Evolutionary conservation across 768 basidiomycete species (phyloP).

Genomic region (Gloeostereum incarnatum): DNA sequence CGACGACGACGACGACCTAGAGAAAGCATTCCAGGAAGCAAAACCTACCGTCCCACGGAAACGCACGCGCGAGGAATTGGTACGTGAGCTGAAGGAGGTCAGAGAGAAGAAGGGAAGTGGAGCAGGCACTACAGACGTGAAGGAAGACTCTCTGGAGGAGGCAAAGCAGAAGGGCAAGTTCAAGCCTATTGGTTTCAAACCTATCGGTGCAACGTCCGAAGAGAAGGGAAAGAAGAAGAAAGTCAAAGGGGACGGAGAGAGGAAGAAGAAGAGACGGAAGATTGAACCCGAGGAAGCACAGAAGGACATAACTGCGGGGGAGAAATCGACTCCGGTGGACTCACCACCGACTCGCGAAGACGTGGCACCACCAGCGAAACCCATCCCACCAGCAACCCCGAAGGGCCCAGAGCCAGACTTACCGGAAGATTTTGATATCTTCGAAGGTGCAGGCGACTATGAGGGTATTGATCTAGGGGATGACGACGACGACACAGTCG

Average conservation of each 20-base stretch:
- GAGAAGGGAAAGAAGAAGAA: constrained; percentile 41
- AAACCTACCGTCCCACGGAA: constrained; percentile 35
- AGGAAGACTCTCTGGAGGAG: constrained; percentile 30
- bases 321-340: not conserved
- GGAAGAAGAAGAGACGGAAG: constrained; percentile 57
- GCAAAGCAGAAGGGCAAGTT: constrained; percentile 42
- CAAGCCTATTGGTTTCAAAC: constrained; percentile 60
- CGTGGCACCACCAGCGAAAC: constrained; percentile 11
- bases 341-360: constrained; percentile 4
- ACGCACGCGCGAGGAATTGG: constrained; percentile 69
- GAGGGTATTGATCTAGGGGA: constrained; percentile 52
- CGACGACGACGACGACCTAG: constrained; percentile 76
- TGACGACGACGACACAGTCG: constrained; percentile 41
- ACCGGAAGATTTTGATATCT: constrained; percentile 75
- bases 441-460: constrained; percentile 80
- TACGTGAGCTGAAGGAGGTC: constrained; percentile 64
- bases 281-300: constrained; percentile 4
- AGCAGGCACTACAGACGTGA: constrained; percentile 10
- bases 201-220: constrained; percentile 30
- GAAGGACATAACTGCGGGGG: constrained; percentile 1
- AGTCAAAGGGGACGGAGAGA: constrained; percentile 27
- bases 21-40: constrained; percentile 56
- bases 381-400: constrained; percentile 10
- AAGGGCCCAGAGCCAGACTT: constrained; percentile 23
- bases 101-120: constrained; percentile 16